A percentile compares a stretch with the other conserved stretches of the same genome.
These are phyloP conservation scores for Podospora pseudopauciseta DNA, from an alignment of 495 filamentous ascomycete genomes.

Conservation along the genomic window DNA sequence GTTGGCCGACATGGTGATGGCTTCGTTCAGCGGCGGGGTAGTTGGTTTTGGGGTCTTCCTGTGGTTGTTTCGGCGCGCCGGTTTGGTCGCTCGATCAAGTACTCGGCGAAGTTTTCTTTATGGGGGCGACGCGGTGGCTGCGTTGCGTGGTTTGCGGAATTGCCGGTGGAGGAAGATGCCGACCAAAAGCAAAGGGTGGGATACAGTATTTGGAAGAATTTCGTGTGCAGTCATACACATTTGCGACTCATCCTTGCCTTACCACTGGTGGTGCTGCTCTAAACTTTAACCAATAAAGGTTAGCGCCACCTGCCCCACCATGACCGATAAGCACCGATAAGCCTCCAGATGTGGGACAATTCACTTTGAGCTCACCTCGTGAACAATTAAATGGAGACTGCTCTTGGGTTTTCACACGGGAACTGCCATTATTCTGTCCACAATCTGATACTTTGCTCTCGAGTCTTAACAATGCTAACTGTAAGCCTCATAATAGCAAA, in stretches of 20 bases:
- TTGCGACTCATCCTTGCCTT: conserved; percentile 25
- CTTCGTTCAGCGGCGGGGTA: conserved; percentile 30
- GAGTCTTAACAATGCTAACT: not conserved
- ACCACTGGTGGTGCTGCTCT: conserved; percentile 3
- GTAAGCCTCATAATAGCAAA: not conserved
- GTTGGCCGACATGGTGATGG: conserved; percentile 41
- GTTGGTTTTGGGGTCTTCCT: conserved; percentile 18
- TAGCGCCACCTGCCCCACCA: conserved; percentile 25
- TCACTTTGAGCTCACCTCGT: not conserved
- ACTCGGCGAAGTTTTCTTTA: not conserved
- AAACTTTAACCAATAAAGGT: conserved; percentile 14
- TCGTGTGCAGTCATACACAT: conserved; percentile 32
- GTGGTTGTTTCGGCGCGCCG: not conserved
- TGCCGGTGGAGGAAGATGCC: conserved; percentile 7
- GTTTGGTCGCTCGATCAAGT: not conserved
- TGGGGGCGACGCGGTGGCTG: not conserved
- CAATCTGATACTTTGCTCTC: not conserved
- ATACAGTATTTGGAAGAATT: conserved; percentile 26
- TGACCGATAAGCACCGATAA: conserved; percentile 27
- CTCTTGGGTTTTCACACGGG: too few relatives aligned
- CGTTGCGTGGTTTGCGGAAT: conserved; percentile 4
- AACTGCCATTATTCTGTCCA: too few relatives aligned
- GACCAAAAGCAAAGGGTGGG: not conserved
- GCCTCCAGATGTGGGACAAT: not conserved
- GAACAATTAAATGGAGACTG: too few relatives aligned